A percentile compares a stretch with the other conserved stretches of the same genome.
phyloP scores from a whole-genome alignment of 495 filamentous ascomycete genomes.

The Paragyromitra xinjiangensis region DNA sequence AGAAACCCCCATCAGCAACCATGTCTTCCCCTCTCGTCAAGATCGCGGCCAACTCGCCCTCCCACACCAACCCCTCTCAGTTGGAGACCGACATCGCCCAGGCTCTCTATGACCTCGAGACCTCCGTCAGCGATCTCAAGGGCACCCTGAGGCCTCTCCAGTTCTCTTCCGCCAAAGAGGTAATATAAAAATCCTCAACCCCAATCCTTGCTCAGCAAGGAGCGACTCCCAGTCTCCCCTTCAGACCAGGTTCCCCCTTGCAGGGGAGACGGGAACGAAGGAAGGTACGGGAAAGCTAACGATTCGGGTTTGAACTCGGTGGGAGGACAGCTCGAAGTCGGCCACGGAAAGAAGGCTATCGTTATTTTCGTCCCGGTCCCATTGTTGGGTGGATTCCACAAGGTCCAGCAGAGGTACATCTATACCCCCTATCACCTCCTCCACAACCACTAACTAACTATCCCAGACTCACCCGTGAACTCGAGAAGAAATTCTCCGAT shows the following conservation, averaged over 20 bases:
- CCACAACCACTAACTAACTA: neutral
- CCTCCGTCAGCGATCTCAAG: slow-evolving; percentile 96
- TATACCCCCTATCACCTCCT: neutral
- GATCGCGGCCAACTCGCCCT: slow-evolving; percentile 96
- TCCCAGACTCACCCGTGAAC: slow-evolving; percentile 93
- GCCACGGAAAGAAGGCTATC: slow-evolving; percentile 99
- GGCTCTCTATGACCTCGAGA: slow-evolving; percentile 97
- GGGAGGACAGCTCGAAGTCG: slow-evolving; percentile 95
- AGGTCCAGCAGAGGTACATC: slow-evolving; percentile 94
- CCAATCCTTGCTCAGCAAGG: slow-evolving; percentile 8
- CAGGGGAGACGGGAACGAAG: slow-evolving; percentile 50
- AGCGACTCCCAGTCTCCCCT: slow-evolving; percentile 57
- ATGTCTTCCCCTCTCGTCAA: slow-evolving; percentile 80
- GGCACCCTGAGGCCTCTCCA: slow-evolving; percentile 90
- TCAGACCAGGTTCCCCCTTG: slow-evolving; percentile 47
- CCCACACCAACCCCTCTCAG: slow-evolving; percentile 91
- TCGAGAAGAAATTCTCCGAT: slow-evolving; percentile 99
- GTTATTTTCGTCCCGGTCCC: slow-evolving; percentile 99
- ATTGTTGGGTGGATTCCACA: slow-evolving; percentile 93
- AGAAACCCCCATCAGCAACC: slow-evolving; percentile 59
- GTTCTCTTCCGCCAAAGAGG: slow-evolving; percentile 97
- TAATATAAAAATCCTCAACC: slow-evolving; percentile 60
- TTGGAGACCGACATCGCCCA: slow-evolving; percentile 91
- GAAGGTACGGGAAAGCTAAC: slow-evolving; percentile 59
- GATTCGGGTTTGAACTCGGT: slow-evolving; percentile 72